Evolutionary conservation across 2,329 filamentous ascomycete species (phyloP).

Genomic region (Aureobasidium subglaciale): DNA sequence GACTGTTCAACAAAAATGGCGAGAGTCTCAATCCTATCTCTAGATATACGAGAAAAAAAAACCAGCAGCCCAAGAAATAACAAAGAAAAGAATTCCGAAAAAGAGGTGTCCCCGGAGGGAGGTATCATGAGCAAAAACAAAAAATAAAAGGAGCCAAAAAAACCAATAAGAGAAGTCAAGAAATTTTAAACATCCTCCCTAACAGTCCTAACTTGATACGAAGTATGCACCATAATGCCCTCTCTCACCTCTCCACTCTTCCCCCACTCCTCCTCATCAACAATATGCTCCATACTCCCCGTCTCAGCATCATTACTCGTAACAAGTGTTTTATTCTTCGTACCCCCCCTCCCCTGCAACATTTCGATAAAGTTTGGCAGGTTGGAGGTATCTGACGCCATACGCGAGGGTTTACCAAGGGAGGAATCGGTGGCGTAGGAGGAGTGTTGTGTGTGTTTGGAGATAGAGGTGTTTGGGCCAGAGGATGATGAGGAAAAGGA

Average conservation of each 20-base stretch:
- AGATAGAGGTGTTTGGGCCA: neutral
- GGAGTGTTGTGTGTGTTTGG: neutral
- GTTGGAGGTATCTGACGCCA: neutral
- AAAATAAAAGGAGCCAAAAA: neutral
- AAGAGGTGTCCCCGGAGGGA: too few species aligned
- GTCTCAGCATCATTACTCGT: neutral
- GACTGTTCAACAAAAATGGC: too few species aligned
- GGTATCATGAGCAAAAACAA: neutral
- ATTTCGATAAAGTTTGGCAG: slow-evolving; percentile 1
- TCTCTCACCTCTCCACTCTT: too few species aligned
- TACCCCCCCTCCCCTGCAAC: neutral
- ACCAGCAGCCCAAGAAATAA: neutral
- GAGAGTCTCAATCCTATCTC: too few species aligned
- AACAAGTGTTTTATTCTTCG: slow-evolving; percentile 3
- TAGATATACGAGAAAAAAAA: too few species aligned
- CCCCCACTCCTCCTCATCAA: neutral
- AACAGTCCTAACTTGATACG: slow-evolving; percentile 6
- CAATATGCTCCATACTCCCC: slow-evolving; percentile 8
- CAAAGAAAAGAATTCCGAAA: neutral
- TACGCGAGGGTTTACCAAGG: neutral
- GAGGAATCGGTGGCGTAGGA: neutral
- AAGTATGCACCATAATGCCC: slow-evolving; percentile 13
- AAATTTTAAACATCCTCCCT: slow-evolving; percentile 1
- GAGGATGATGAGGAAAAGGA: neutral
- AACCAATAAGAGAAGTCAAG: neutral